Percentiles rank a stretch among this genome's conserved stretches.
These are phyloP conservation scores for Pistacia vera DNA, from an alignment of 345 rosid genomes.

Conservation along the genomic window DNA sequence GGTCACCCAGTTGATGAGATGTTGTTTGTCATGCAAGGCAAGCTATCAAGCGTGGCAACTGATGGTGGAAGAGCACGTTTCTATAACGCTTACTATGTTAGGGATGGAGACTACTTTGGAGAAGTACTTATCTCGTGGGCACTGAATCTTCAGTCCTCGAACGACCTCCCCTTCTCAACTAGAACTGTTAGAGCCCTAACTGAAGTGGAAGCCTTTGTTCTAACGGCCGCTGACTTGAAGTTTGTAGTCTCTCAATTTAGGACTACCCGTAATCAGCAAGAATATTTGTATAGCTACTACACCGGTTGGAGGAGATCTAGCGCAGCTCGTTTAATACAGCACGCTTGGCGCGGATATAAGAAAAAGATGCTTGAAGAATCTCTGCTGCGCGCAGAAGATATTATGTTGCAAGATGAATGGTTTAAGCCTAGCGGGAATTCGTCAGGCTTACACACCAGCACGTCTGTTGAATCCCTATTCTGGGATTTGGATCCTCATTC, in stretches of 20 bases:
- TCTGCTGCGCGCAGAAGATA: not conserved
- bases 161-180: slow-evolving; percentile 28
- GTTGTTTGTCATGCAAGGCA: not conserved
- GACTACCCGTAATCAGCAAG: slow-evolving; percentile 46
- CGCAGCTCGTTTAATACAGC: not conserved
- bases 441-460: slow-evolving; percentile 20
- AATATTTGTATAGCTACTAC: slow-evolving; percentile 43
- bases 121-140: slow-evolving; percentile 89
- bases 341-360: not conserved
- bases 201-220: slow-evolving; percentile 51
- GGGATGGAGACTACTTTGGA: slow-evolving; percentile 76
- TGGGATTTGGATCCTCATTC: too few relatives aligned
- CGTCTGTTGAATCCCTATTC: too few relatives aligned
- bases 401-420: slow-evolving; percentile 29
- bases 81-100: too few relatives aligned
- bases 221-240: slow-evolving; percentile 49
- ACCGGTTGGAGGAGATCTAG: slow-evolving; percentile 49
- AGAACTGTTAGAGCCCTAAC: slow-evolving; percentile 37
- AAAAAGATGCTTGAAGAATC: not conserved
- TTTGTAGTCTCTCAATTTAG: slow-evolving; percentile 46
- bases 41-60: not conserved
- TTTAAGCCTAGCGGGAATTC: slow-evolving; percentile 36
- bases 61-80: too few relatives aligned
- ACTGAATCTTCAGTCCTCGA: slow-evolving; percentile 60
- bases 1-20: not conserved